Evolutionary conservation across 2,329 filamentous ascomycete species (phyloP).

Genomic region (Ophiosphaerella narmari): DNA sequence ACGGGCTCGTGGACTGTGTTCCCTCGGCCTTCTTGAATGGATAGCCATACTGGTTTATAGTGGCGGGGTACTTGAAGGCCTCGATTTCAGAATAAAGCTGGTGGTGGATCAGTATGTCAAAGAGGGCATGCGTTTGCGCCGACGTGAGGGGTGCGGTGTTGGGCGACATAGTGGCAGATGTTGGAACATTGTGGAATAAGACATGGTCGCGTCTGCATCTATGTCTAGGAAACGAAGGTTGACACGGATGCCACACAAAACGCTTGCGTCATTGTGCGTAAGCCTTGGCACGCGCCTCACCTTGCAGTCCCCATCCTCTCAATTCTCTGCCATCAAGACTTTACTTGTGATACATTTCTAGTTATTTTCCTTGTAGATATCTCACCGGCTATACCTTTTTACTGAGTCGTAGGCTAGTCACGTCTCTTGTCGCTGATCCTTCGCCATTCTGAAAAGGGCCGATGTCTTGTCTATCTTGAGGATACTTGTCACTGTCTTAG

Average conservation of each 20-base stretch:
- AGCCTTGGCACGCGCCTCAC: not conserved
- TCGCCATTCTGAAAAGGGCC: too few species aligned
- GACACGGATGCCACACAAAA: slow-evolving; percentile 3
- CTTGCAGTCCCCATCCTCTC: too few species aligned
- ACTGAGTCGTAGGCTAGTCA: too few species aligned
- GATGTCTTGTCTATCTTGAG: too few species aligned
- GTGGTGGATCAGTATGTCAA: slow-evolving; percentile 60
- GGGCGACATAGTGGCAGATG: slow-evolving; percentile 17
- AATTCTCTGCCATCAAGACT: too few species aligned
- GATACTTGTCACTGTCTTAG: too few species aligned
- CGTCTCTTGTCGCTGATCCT: too few species aligned
- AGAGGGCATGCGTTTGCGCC: slow-evolving; percentile 55
- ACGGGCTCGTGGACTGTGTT: slow-evolving; percentile 61
- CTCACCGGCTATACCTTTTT: too few species aligned
- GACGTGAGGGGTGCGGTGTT: slow-evolving; percentile 44
- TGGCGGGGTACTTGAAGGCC: slow-evolving; percentile 68
- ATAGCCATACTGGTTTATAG: slow-evolving; percentile 70
- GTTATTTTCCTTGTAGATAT: too few species aligned
- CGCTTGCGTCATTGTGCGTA: not conserved
- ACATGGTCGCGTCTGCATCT: slow-evolving; percentile 1
- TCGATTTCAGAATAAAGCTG: slow-evolving; percentile 69
- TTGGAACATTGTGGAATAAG: slow-evolving; percentile 5
- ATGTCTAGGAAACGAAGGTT: not conserved
- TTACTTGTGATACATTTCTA: too few species aligned
- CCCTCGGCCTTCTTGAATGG: slow-evolving; percentile 62